Evolutionary conservation across 495 filamentous ascomycete species (phyloP).

Genomic region (Penicillium cinerascens): DNA sequence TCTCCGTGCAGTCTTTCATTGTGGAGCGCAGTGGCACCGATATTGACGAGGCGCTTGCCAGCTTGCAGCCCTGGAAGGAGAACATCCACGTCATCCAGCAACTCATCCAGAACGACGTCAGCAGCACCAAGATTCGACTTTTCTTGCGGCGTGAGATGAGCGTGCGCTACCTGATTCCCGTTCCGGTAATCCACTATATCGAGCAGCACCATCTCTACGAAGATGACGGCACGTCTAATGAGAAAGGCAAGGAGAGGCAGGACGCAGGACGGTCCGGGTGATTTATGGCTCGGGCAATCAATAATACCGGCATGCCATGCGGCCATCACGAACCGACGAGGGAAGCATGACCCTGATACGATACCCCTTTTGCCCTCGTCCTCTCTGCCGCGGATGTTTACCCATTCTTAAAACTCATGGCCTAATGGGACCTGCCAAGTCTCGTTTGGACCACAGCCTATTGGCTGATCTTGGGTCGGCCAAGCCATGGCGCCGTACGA

Average conservation of each 20-base stretch:
- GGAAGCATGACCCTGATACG: slow-evolving; percentile 22
- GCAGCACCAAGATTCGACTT: slow-evolving; percentile 81
- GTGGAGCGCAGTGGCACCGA: slow-evolving; percentile 88
- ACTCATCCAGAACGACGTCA: slow-evolving; percentile 86
- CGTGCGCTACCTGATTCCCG: slow-evolving; percentile 61
- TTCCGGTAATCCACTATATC: slow-evolving; percentile 73
- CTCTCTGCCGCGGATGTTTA: not conserved
- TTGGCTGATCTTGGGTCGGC: not conserved
- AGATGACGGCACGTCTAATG: slow-evolving; percentile 52
- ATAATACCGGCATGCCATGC: not conserved
- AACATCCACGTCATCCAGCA: slow-evolving; percentile 89
- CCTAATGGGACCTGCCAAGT: not conserved
- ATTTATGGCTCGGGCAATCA: not conserved
- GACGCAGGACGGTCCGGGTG: slow-evolving; percentile 19
- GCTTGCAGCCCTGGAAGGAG: slow-evolving; percentile 65
- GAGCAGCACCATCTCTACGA: slow-evolving; percentile 69
- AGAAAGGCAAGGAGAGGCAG: slow-evolving; percentile 38
- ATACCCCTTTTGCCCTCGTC: slow-evolving; percentile 20
- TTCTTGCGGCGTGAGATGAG: slow-evolving; percentile 81
- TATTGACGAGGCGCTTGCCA: slow-evolving; percentile 75
- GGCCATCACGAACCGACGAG: slow-evolving; percentile 14
- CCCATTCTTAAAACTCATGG: too few species aligned
- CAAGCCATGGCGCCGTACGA: slow-evolving; percentile 6
- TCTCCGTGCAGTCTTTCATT: slow-evolving; percentile 65
- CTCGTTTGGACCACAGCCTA: not conserved